A percentile compares a stretch with the other conserved stretches of the same genome.
These are phyloP conservation scores for Hypholoma sublateritium DNA, from an alignment of 768 basidiomycete genomes.

Conservation along the genomic window DNA sequence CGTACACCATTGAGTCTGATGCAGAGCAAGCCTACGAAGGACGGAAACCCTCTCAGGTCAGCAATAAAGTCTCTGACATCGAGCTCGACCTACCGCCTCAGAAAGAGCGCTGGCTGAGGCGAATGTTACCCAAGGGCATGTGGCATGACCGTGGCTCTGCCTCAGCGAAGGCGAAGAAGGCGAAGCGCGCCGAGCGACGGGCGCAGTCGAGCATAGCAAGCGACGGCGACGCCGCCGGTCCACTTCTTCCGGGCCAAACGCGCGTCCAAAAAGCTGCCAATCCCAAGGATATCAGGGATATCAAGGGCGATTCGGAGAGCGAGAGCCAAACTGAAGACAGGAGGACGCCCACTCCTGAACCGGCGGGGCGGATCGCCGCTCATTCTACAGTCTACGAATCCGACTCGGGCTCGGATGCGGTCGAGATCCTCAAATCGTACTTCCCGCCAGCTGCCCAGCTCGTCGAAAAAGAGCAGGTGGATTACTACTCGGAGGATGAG, in stretches of 20 bases:
- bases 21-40: neutral
- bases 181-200: neutral
- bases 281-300: constrained; percentile 32
- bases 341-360: constrained; percentile 13
- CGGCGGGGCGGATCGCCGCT: constrained; percentile 5
- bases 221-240: constrained; percentile 29
- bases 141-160: neutral
- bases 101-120: neutral
- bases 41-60: neutral
- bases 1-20: neutral
- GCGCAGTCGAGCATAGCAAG: neutral
- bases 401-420: constrained; percentile 18
- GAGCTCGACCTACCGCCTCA: neutral
- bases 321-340: constrained; percentile 24
- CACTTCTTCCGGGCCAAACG: constrained; percentile 53
- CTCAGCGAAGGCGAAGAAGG: constrained; percentile 7
- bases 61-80: too few relatives aligned
- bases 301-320: constrained; percentile 68
- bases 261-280: constrained; percentile 35
- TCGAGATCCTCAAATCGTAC: constrained; percentile 13
- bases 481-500: constrained; percentile 9
- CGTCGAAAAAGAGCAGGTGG: neutral
- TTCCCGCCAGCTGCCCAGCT: neutral
- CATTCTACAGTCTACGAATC: constrained; percentile 28
- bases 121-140: constrained; percentile 1